Evolutionary conservation across 805 yeast genomes (phyloP).

Genomic region (Nematodospora valgi): DNA sequence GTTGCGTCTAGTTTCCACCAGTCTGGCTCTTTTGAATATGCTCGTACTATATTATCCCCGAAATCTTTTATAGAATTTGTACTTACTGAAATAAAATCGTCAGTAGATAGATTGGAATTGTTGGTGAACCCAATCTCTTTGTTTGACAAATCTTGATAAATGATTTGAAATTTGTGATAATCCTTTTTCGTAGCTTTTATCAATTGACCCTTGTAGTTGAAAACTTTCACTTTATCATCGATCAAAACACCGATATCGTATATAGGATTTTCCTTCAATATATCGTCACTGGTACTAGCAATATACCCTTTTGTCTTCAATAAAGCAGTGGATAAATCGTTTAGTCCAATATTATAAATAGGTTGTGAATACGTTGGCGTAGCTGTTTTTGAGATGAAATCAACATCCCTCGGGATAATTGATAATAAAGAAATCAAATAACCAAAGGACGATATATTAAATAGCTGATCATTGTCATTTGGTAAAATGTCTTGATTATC

Average conservation of each 20-base stretch:
- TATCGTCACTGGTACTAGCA: constrained; percentile 66
- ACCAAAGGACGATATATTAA: constrained; percentile 40
- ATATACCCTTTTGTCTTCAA: constrained; percentile 36
- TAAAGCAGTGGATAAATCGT: constrained; percentile 41
- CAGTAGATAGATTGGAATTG: constrained; percentile 17
- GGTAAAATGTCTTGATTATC: constrained; percentile 3
- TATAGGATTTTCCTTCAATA: constrained; percentile 49
- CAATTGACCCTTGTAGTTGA: constrained; percentile 10
- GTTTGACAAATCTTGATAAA: constrained; percentile 22
- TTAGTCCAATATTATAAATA: constrained; percentile 60
- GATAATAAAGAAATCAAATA: constrained; percentile 61
- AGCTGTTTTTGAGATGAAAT: constrained; percentile 15
- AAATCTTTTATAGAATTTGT: constrained; percentile 2
- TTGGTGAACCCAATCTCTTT: constrained; percentile 6
- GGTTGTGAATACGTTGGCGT: constrained; percentile 36
- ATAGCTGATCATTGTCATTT: constrained; percentile 4
- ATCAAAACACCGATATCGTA: constrained; percentile 45
- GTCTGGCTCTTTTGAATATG: constrained; percentile 16
- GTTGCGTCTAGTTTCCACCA: constrained; percentile 45
- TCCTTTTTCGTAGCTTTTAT: constrained; percentile 33
- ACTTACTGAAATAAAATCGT: constrained; percentile 22
- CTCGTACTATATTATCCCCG: constrained; percentile 1
- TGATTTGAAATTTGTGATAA: constrained; percentile 31
- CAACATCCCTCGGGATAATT: constrained; percentile 56
- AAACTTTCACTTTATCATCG: constrained; percentile 14